Conservation (phyloP, 1,284 basidiomycete species). For the Rhodotorula sp. region DNA sequence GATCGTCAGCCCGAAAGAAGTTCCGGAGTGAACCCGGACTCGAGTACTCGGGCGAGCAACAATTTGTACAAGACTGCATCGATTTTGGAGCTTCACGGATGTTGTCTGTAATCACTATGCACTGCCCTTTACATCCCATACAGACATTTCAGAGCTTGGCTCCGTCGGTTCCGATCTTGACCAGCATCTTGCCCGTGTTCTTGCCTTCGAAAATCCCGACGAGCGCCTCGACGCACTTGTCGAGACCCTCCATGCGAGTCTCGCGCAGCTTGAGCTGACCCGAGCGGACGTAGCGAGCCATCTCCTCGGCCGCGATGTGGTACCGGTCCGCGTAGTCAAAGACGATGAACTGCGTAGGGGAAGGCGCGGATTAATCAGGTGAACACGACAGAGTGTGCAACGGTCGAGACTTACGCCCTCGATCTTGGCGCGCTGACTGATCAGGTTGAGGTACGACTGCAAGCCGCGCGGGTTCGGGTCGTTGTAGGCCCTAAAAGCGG, state of each 20-base stretch:
- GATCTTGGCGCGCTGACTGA: conserved; percentile 70
- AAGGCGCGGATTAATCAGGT: no score
- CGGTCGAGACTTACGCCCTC: conserved; percentile 56
- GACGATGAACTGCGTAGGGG: conserved; percentile 76
- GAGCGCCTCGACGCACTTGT: conserved; percentile 36
- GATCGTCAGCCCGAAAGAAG: conserved; percentile 43
- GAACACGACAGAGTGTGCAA: no score
- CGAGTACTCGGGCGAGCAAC: not conserved
- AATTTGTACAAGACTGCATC: not conserved
- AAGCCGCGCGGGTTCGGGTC: conserved; percentile 48
- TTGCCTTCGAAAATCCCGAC: conserved; percentile 36
- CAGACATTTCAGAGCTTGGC: conserved; percentile 19
- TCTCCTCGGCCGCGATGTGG: conserved; percentile 50
- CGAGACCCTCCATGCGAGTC: conserved; percentile 30
- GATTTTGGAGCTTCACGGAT: not conserved
- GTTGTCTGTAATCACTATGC: no score
- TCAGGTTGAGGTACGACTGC: conserved; percentile 57
- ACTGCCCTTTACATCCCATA: no score
- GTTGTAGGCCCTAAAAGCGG: conserved; percentile 41
- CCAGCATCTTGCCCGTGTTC: conserved; percentile 43
- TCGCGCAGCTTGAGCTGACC: conserved; percentile 80
- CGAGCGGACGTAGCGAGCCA: conserved; percentile 57
- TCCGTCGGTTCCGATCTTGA: conserved; percentile 28
- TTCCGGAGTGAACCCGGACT: conserved; percentile 29
- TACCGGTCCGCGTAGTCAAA: conserved; percentile 57